Evolutionary conservation across 306 rosid genomes (phyloP), one percentile per base, ranked within the genome.

Genomic region (Sicyos edulis): DNA sequence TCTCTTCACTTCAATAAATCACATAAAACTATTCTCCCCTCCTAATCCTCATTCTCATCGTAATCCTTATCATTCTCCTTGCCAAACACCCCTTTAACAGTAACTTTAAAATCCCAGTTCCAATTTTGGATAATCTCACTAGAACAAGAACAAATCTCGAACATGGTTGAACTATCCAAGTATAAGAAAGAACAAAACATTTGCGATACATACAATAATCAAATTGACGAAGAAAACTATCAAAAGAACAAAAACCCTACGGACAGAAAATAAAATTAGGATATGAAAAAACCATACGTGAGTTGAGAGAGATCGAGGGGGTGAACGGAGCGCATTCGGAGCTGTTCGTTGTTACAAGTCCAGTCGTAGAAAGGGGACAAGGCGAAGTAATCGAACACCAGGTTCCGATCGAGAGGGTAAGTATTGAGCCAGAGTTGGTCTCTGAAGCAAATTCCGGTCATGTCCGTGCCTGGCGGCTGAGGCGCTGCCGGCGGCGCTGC

Each of bases 301-400:
- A 92, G 95, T 9, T 90, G 90, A 76, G 96, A 85, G 52, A 74
- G 73, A 59, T 88, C 97, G 12, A 93, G 98, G 0, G 98, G 98
- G 77, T 93, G 97, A 76, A 86, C 81, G 20, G 98, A 91, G 44
- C 95, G 98, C 83, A 87, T 76, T 37, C 98, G 92, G 19, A 93
- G 89, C 49, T 90, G 96, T 73, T 93, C 98, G 17, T 93, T 93
- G 83, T 93, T 93, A 74, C 91, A 87, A 70, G 95, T 83, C 90
- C 90, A 90, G 49, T 90, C 97, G 76, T 90, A 93, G 88, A 93
- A 93, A 13, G 97, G 92, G 12, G 98, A 93, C 6, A 93, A 65
- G 8, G 98, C 98, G 68, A 90, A 93, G 85, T 90, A 93, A 81
- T 93, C 98, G 78, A 93, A 93, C 15, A 93, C 98, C 29, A 93